Evolutionary conservation across 345 rosid genomes (phyloP), one percentile per base, ranked within the genome.

Genomic region (Salix viminalis): DNA sequence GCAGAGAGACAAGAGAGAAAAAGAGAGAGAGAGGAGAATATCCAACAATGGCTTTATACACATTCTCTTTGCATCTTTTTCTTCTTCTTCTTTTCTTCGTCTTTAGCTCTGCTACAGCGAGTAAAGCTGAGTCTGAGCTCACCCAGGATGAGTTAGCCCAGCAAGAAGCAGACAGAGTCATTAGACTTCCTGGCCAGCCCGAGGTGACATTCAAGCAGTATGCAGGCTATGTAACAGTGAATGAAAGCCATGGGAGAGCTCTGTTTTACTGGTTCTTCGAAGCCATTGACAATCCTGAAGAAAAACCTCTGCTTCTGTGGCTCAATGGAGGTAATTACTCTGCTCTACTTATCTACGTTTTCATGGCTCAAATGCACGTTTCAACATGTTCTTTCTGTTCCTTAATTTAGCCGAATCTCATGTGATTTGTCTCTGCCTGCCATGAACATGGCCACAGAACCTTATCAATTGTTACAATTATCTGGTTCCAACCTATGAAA

Each of bases 211-310:
- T 73, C 71, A 75, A 67, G 58, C 81, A 79, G 19, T 79, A 73
- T 46, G 67, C 77, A 46, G 81, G 81, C 13, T 79, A 79, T 41
- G 77, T 79, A 1, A 72, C 72, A 1, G 81, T 73, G 50, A 61
- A 79, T 58, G 81, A 30, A 42, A 72, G 23, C 7, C 52, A 48
- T 21, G 72, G 78, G 19, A 67, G 68, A 67, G 66, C 78, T 19
- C 34, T 75, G 42, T 75, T 75, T 72, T 75, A 75, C 36, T 75
- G 73, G 78, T 67, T 75, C 56, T 75, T 75, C 54, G 78, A 75
- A 68, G 78, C 78, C 13, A 54, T 41, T 7, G 46, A 48, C 12
- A 26, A 67, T 7, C 72, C 73, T 34, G 50, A 36, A 11, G 24
- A 74, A 10, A 74, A 67, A 26, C 78, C 78, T 75, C 65, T 75